phyloP scores from a whole-genome alignment of 2,329 filamentous ascomycete genomes.

The Ceratocystis harringtonii region DNA sequence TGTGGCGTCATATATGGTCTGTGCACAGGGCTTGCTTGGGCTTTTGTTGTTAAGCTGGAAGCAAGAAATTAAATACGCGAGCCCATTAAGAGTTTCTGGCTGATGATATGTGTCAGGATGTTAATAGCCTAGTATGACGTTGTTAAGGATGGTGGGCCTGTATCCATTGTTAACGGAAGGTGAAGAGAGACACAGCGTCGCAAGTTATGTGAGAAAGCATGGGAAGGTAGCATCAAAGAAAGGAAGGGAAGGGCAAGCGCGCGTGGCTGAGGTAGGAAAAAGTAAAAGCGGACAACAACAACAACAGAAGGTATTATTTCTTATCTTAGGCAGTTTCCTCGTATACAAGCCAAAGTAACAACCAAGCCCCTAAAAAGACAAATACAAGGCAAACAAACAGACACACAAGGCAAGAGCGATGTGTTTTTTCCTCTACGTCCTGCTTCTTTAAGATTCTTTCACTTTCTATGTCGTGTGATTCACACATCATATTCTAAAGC shows the following conservation, averaged over 20 bases:
- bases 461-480: neutral
- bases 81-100: neutral
- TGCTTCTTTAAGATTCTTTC: neutral
- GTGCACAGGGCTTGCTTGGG: neutral
- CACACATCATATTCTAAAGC: neutral
- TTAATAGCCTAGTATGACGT: neutral
- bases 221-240: neutral
- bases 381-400: neutral
- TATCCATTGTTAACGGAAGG: neutral
- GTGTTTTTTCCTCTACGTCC: neutral
- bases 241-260: neutral
- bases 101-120: neutral
- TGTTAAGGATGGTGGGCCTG: neutral
- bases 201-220: neutral
- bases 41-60: neutral
- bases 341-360: neutral
- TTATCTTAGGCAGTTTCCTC: neutral
- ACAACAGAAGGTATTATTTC: neutral
- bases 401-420: neutral
- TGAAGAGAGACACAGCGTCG: neutral
- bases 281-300: neutral
- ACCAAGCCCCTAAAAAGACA: neutral
- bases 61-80: slow-evolving; percentile 1
- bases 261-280: neutral
- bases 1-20: neutral